Base-by-base conservation (phyloP, 768 basidiomycete genomes). In the Udeniomyces megalosporus region DNA sequence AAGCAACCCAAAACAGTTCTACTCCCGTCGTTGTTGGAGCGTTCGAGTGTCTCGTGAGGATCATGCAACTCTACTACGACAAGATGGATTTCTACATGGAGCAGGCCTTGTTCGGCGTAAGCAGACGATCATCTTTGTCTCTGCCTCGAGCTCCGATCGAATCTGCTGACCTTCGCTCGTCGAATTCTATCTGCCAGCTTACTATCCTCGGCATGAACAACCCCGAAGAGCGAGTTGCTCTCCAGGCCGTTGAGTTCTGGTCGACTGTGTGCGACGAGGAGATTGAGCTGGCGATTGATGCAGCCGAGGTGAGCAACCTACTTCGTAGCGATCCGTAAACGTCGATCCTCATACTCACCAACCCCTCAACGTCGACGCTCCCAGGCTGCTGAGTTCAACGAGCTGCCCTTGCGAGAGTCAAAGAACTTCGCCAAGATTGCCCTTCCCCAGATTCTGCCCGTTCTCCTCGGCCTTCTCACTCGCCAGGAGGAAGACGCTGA, bases 41-140 rank as follows among this genome's bases (percentile, higher is more conserved):
- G 4, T 99, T 95, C 69, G 91, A 95, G 72, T 90, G 87, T 75
- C 77, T 99, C 15, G 93, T 97, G 32, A 81, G 84, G 70, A 95
- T 96, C 71, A 97, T 99, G 95, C 84, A 85, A 61, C 77, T 95
- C 60, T 99, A 97, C 77, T 99, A 99, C 74, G 92, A 93, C 70
- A 96, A 93, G 78, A 99, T 99, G 95, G 82, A 81, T 38, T 84
- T 93, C 72, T 99, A 99, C 78, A 99, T 99, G 95, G 95, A 99
- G 73, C 86, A 92, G 71, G 95, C 95, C 0, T 75, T 99, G 34
- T 99, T 97, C 70, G 95, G 95, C 47, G 92, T 95, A 76, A 60
- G 85, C 15, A 53, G 22, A 49, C 7, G 8, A 22, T 50, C n/a
- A n/a, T n/a, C n/a, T n/a, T n/a, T n/a, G n/a, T n/a, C n/a, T n/a